phyloP scores from a whole-genome alignment of 2,329 filamentous ascomycete species.

The Cladosporium sp. region DNA sequence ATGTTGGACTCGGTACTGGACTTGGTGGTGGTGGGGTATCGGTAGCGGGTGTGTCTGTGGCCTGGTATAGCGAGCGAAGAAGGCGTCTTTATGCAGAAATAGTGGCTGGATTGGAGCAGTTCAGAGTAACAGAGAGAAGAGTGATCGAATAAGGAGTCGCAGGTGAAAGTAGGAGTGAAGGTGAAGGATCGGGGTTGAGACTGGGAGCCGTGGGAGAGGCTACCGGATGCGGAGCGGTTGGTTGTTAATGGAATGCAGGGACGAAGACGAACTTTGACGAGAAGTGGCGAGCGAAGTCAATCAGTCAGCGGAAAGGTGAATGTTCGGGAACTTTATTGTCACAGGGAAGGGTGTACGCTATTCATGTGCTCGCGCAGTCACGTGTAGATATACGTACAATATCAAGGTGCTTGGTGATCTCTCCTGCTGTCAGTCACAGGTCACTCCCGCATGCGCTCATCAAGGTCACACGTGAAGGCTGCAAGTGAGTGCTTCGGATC shows the following conservation, averaged over 20 bases:
- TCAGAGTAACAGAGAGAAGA: background rate
- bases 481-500: background rate
- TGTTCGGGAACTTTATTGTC: background rate
- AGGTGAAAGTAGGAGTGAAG: background rate
- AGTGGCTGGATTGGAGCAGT: background rate
- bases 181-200: background rate
- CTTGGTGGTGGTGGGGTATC: background rate
- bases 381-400: background rate
- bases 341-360: background rate
- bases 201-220: background rate
- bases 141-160: background rate
- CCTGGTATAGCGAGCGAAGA: background rate
- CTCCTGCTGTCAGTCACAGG: background rate
- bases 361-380: background rate
- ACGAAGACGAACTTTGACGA: constrained; percentile 15
- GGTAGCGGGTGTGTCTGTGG: background rate
- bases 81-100: background rate
- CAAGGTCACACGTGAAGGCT: background rate
- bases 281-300: background rate
- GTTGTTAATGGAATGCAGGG: constrained; percentile 12
- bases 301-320: background rate
- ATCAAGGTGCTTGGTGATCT: background rate
- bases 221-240: constrained; percentile 9
- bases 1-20: background rate
- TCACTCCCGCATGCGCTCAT: background rate